Base-by-base conservation (phyloP, 345 rosid genomes). In the Turnera subulata region DNA sequence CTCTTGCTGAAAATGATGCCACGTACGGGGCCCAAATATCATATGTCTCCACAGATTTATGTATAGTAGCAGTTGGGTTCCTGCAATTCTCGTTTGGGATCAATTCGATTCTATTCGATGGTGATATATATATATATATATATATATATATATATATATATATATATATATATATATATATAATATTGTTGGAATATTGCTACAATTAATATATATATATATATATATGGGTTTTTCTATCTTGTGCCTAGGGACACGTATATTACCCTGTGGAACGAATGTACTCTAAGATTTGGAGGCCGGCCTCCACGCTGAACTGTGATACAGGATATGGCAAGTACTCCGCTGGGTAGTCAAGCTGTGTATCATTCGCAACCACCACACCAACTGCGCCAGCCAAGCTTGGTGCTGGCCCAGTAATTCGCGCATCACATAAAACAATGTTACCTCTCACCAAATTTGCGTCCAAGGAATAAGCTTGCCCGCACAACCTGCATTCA, bases 1-100 rank as follows among this genome's bases (percentile, higher is more conserved):
- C 84, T 58, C 84, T 76, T 2, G 83, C 79, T 7, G 86, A 81
- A 50, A 71, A 81, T 0, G 74, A 65, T 42, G 65, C 68, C 19
- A 79, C 62, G n/a, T 25, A 57, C 2, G 76, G 82, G 5, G 79
- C 59, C 14, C 37, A 22, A 26, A 58, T 29, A 38, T 54, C 55
- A 0, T 54, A 67, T 21, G 0, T 42, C 46, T 63, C 56, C 6
- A 4, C 11, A 23, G 65, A 67, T 69, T 56, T 64, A 20, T 45
- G 54, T 42, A 75, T 72, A 2, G 71, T 59, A 0, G 69, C 80
- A 1, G 72, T 66, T 19, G 78, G 59, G 1, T 64, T 64, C 1
- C 82, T 77, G 45, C 12, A 65, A 23, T 26, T 53, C n/a, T n/a
- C n/a, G n/a, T n/a, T n/a, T n/a, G n/a, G n/a, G n/a, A n/a, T n/a